A percentile compares a stretch with the other conserved stretches of the same genome.
Evolutionary conservation across 768 basidiomycete genomes (phyloP).

Genomic region (Mrakia blollopis): DNA sequence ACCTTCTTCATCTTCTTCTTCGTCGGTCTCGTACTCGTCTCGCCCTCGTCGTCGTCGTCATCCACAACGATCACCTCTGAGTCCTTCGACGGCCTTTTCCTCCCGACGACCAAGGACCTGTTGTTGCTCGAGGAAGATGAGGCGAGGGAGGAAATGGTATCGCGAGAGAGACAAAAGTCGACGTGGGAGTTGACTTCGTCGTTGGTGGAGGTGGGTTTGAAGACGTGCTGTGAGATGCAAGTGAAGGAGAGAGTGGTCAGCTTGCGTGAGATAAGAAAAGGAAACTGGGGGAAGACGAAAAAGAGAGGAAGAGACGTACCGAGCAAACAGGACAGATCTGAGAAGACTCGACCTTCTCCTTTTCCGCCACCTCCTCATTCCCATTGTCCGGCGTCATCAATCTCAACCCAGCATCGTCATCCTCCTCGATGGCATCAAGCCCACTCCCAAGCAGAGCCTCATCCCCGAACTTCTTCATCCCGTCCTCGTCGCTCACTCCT

Average conservation of each 20-base stretch:
- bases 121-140: background rate
- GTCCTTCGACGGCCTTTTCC: background rate
- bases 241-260: constrained; percentile 41
- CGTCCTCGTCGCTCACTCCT: background rate
- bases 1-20: background rate
- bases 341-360: constrained; percentile 19
- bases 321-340: constrained; percentile 16
- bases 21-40: background rate
- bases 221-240: constrained; percentile 63
- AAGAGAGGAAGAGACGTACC: constrained; percentile 8
- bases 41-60: background rate
- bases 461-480: constrained; percentile 9
- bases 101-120: background rate
- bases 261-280: constrained; percentile 35
- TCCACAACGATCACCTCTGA: background rate
- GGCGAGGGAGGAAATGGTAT: constrained; percentile 59
- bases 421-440: too few relatives aligned
- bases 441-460: background rate
- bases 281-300: background rate
- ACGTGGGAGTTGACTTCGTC: constrained; percentile 76
- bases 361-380: constrained; percentile 29
- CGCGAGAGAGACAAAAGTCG: constrained; percentile 78
- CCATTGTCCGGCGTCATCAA: background rate
- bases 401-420: background rate
- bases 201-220: constrained; percentile 60